A percentile compares a stretch with the other conserved stretches of the same genome.
Evolutionary conservation across 139 green algal species (phyloP).

Genomic region (Picocystis salinarum): DNA sequence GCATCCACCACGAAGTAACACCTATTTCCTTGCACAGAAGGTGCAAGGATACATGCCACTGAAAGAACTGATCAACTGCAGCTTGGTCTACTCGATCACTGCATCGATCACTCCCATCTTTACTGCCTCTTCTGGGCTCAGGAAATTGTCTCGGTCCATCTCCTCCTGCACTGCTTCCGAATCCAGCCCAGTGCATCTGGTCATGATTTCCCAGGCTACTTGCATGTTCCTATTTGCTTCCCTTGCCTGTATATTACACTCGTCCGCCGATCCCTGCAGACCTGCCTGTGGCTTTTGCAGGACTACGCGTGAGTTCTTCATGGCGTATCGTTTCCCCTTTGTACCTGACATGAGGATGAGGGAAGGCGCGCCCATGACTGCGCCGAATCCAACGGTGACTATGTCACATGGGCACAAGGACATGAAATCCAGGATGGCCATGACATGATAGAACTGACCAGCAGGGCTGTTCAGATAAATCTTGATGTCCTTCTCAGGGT

Average conservation of each 20-base stretch:
- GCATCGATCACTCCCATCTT: conserved; percentile 39
- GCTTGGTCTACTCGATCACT: conserved; percentile 15
- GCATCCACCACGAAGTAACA: too few species aligned
- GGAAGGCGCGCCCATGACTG: background rate
- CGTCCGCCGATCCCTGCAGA: conserved; percentile 33
- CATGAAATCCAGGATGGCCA: background rate
- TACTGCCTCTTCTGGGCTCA: conserved; percentile 48
- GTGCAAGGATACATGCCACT: too few species aligned
- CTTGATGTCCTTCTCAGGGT: conserved; percentile 65
- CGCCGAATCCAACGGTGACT: background rate
- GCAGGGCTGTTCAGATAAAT: conserved; percentile 87
- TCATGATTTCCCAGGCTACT: background rate
- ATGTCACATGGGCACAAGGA: background rate
- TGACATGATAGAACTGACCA: conserved; percentile 2
- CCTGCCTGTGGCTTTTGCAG: conserved; percentile 79
- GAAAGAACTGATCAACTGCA: too few species aligned
- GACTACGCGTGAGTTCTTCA: conserved; percentile 80
- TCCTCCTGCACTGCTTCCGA: conserved; percentile 23
- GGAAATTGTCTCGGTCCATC: conserved; percentile 66
- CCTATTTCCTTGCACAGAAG: too few species aligned
- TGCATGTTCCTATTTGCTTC: conserved; percentile 43
- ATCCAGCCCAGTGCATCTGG: background rate
- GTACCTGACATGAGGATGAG: conserved; percentile 41
- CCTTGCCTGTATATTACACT: conserved; percentile 42
- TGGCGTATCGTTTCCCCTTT: conserved; percentile 74